phyloP scores from a whole-genome alignment of 202 grass and related monocot species.

The Schoenoplectus tabernaemontani region DNA sequence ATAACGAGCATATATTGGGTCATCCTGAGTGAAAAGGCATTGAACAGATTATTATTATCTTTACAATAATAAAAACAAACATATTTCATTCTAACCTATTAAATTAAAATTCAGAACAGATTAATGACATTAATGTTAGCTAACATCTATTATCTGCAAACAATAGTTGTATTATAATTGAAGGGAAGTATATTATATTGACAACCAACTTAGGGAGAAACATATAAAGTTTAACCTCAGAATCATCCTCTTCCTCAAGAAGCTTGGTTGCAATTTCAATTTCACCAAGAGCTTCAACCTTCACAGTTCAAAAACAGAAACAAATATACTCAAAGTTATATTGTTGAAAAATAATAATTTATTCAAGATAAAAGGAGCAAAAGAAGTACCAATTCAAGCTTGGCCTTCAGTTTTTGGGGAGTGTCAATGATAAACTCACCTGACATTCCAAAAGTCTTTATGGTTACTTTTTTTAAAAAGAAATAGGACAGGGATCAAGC shows the following conservation, averaged over 20 bases:
- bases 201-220: neutral
- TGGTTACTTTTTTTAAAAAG: neutral
- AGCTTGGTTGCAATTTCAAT: conserved; percentile 98
- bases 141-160: neutral
- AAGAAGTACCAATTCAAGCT: conserved; percentile 84
- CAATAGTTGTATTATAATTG: neutral
- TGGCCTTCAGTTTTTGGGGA: conserved; percentile 85
- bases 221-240: conserved; percentile 31
- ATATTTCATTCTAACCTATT: neutral
- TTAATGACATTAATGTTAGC: neutral
- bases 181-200: neutral
- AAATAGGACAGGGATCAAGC: neutral
- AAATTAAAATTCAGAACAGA: neutral
- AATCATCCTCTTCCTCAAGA: conserved; percentile 54
- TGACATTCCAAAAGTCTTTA: conserved; percentile 29
- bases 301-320: conserved; percentile 18
- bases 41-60: neutral
- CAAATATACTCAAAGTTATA: conserved; percentile 19
- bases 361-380: neutral
- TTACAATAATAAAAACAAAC: neutral
- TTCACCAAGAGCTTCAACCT: conserved; percentile 89
- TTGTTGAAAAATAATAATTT: neutral
- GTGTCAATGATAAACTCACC: conserved; percentile 84
- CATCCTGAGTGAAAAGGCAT: conserved; percentile 37
- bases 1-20: conserved; percentile 65